A percentile compares a stretch with the other conserved stretches of the same genome.
These are phyloP conservation scores for Fraxinus excelsior DNA, from an alignment of 257 asterid species.

Conservation along the genomic window DNA sequence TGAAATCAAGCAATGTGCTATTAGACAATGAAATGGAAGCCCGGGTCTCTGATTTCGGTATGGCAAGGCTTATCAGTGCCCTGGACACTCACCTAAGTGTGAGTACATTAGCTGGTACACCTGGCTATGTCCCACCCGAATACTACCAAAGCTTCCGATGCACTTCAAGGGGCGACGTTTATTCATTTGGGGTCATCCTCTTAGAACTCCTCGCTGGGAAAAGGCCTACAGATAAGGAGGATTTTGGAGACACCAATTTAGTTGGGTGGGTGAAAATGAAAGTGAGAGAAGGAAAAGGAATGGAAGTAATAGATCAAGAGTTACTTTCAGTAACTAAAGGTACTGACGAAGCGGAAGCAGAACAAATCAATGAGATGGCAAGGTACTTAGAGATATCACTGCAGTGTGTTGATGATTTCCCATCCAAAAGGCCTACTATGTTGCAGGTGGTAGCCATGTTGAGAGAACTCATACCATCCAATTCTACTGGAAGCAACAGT, in stretches of 20 bases:
- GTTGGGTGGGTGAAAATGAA: constrained; percentile 96
- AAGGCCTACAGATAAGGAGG: constrained; percentile 94
- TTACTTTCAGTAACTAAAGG: constrained; percentile 47
- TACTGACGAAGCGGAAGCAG: constrained; percentile 67
- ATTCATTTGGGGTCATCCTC: constrained; percentile 81
- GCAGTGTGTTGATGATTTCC: constrained; percentile 92
- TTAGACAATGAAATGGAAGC: constrained; percentile 81
- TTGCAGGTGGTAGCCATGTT: constrained; percentile 92
- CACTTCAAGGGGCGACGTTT: constrained; percentile 90
- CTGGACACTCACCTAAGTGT: constrained; percentile 89
- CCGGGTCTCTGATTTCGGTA: constrained; percentile 88
- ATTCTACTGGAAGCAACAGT: constrained; percentile 48
- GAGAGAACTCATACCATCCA: constrained; percentile 64
- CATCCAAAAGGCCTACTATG: constrained; percentile 90
- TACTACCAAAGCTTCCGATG: constrained; percentile 96
- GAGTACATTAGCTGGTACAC: constrained; percentile 89
- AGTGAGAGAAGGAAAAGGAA: constrained; percentile 86
- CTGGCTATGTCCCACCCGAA: constrained; percentile 97
- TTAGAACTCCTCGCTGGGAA: constrained; percentile 83
- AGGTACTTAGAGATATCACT: constrained; percentile 76
- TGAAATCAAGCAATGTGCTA: constrained; percentile 91
- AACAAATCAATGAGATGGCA: constrained; percentile 84
- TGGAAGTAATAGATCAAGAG: constrained; percentile 77
- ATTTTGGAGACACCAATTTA: constrained; percentile 86
- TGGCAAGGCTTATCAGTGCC: constrained; percentile 92